Base-by-base conservation (phyloP, 371 early-diverging fungal species). In the Fennellomyces sp. region DNA sequence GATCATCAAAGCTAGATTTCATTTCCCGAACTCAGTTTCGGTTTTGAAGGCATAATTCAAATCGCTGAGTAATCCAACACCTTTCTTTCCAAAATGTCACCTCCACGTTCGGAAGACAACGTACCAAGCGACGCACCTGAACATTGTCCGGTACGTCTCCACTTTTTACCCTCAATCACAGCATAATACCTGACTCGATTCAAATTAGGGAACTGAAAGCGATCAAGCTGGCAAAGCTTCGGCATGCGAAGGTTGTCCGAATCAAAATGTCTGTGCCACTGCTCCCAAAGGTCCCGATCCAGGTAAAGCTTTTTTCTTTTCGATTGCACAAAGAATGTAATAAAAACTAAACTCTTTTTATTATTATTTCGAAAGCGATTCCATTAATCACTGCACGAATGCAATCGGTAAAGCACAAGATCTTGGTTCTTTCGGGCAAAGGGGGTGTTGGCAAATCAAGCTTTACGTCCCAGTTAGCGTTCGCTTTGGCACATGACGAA, bases 381-480 rank as follows among this genome's bases (percentile, higher is more conserved):
- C 77, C 89, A 6, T 60, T 89, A 7, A 93, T 96, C 51, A 85
- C 84, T 5, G 83, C 88, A 35, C 81, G 91, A 36, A 73, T 95
- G 64, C 58, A 69, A 2, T 64, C 67, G 19, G 86, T 93, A 25
- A 85, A 84, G 62, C 90, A 91, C 68, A 93, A 93, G 69, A 80
- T 99, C 50, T 82, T 99, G n/a, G 86, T 99, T 2, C 88, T 99
- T 35, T 95, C 96, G 6, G 99, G 99, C 52, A 99, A 99, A 72
- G 99, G 99, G 39, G 99, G 99, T 31, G 99, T 99, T 6, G 99
- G 98, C 35, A 98, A 98, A 73, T 89, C 91, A 35, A 94, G 94
- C 15, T 91, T 94, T 52, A 89, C 92, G 2, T 74, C 88, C 0
- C 91, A 94, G 45, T 84, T 96, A 0, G 89, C 92, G 0, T 88